A percentile compares a stretch with the other conserved stretches of the same genome.
These are phyloP conservation scores for Calcarisporium arbuscula DNA, from an alignment of 2,329 filamentous ascomycete species.

Conservation along the genomic window DNA sequence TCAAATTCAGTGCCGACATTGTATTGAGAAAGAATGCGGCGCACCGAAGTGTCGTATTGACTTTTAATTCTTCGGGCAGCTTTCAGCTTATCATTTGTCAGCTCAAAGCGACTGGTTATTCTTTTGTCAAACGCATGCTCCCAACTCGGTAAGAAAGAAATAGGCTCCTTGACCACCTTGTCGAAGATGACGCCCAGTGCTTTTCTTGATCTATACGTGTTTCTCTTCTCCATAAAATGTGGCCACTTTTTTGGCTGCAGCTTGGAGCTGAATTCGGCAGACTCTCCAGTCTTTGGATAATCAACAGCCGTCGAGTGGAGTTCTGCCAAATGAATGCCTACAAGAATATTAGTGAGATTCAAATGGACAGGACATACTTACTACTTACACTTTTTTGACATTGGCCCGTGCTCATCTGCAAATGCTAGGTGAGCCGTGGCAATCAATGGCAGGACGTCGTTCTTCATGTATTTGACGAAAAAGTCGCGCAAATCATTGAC, in stretches of 20 bases:
- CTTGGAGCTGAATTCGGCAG: constrained; percentile 58
- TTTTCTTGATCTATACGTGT: constrained; percentile 59
- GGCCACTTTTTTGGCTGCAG: constrained; percentile 64
- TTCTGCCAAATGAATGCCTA: constrained; percentile 62
- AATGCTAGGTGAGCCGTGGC: constrained; percentile 75
- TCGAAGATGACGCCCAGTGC: constrained; percentile 82
- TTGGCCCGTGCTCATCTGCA: constrained; percentile 66
- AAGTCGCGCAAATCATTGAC: constrained; percentile 73
- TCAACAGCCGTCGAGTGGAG: constrained; percentile 91
- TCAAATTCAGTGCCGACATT: constrained; percentile 86
- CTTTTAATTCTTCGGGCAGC: constrained; percentile 62
- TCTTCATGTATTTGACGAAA: constrained; percentile 90
- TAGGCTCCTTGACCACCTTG: constrained; percentile 46
- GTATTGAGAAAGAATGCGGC: constrained; percentile 77
- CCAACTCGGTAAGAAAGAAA: constrained; percentile 69
- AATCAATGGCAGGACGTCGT: constrained; percentile 73
- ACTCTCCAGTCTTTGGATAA: constrained; percentile 82
- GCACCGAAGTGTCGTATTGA: constrained; percentile 71
- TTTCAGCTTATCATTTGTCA: constrained; percentile 48
- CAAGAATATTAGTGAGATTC: constrained; percentile 2
- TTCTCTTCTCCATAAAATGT: constrained; percentile 77
- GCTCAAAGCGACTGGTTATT: constrained; percentile 57
- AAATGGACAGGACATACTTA: neutral
- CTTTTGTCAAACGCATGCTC: constrained; percentile 67
- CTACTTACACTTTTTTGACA: constrained; percentile 57